A percentile compares a stretch with the other conserved stretches of the same genome.
Evolutionary conservation across 495 filamentous ascomycete species (phyloP).

Genomic region (Annulohypoxylon bovei): DNA sequence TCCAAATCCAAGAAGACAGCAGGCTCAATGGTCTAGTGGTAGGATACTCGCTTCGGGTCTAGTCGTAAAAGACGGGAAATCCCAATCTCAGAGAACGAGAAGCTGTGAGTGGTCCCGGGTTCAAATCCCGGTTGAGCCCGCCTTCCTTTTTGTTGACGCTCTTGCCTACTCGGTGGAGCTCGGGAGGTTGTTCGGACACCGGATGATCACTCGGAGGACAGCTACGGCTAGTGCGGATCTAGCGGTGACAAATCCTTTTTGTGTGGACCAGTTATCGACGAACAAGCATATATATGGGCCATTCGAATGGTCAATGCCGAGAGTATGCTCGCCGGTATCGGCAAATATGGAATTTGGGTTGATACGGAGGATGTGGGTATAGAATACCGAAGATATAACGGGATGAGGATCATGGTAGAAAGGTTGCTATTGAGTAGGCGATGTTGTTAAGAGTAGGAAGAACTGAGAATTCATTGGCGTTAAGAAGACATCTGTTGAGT

Average conservation of each 20-base stretch:
- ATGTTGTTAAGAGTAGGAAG: not conserved
- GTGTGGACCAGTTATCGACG: not conserved
- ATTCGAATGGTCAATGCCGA: not conserved
- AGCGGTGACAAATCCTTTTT: slow-evolving; percentile 3
- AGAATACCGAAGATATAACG: not conserved
- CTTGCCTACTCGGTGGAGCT: not conserved
- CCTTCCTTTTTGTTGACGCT: not conserved
- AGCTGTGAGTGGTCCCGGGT: slow-evolving; percentile 13
- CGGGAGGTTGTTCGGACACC: not conserved
- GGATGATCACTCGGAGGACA: not conserved
- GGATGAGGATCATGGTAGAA: not conserved
- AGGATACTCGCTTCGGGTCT: slow-evolving; percentile 10
- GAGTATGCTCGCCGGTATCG: not conserved
- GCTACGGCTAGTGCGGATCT: not conserved
- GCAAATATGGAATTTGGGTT: not conserved
- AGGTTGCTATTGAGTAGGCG: no score
- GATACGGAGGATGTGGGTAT: not conserved
- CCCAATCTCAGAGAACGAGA: slow-evolving; percentile 1
- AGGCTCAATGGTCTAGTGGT: slow-evolving; percentile 17
- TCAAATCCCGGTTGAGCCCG: slow-evolving; percentile 18
- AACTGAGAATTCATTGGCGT: not conserved
- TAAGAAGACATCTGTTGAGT: not conserved
- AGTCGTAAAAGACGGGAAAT: not conserved
- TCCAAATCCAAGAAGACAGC: not conserved
- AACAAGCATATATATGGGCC: not conserved